Percentiles rank a stretch among this genome's conserved stretches.
phyloP scores from a whole-genome alignment of 73 alveolate species.

The Stentor roeselii region DNA sequence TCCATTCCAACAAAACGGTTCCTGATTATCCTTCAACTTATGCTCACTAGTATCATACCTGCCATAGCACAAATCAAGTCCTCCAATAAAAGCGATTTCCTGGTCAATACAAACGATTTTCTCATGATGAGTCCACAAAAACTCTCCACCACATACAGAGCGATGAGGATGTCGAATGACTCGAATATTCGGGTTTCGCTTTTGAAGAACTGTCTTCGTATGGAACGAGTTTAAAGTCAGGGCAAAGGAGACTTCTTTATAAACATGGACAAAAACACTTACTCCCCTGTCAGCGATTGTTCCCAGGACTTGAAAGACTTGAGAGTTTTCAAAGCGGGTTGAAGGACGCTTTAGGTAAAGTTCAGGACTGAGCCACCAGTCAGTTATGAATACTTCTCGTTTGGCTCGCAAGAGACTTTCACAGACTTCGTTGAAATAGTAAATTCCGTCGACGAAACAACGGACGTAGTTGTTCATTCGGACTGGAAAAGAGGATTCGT shows the following conservation, averaged over 20 bases:
- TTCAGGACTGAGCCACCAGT: slow-evolving; percentile 98
- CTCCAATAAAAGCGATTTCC: slow-evolving; percentile 88
- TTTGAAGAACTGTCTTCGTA: slow-evolving; percentile 62
- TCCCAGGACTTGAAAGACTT: background rate
- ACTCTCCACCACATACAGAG: slow-evolving; percentile 39
- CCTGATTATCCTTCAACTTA: slow-evolving; percentile 66
- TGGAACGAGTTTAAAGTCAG: slow-evolving; percentile 65
- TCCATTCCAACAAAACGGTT: slow-evolving; percentile 34
- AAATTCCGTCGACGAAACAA: slow-evolving; percentile 56
- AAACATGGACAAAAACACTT: slow-evolving; percentile 62
- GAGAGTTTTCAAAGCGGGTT: background rate
- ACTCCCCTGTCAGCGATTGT: slow-evolving; percentile 86
- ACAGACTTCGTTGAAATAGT: slow-evolving; percentile 41
- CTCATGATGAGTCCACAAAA: slow-evolving; percentile 95
- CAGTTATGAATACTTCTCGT: slow-evolving; percentile 87
- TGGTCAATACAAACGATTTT: slow-evolving; percentile 90
- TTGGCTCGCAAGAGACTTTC: slow-evolving; percentile 58
- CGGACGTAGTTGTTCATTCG: slow-evolving; percentile 36
- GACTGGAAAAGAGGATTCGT: slow-evolving; percentile 52
- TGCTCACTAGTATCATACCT: slow-evolving; percentile 87
- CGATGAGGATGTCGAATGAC: slow-evolving; percentile 86
- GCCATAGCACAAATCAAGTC: slow-evolving; percentile 94
- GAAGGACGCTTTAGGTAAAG: slow-evolving; percentile 78
- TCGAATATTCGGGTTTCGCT: slow-evolving; percentile 73
- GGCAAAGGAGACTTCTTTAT: slow-evolving; percentile 75